Evolutionary conservation across 768 basidiomycete genomes (phyloP).

Genomic region (Polyporus arcularius): DNA sequence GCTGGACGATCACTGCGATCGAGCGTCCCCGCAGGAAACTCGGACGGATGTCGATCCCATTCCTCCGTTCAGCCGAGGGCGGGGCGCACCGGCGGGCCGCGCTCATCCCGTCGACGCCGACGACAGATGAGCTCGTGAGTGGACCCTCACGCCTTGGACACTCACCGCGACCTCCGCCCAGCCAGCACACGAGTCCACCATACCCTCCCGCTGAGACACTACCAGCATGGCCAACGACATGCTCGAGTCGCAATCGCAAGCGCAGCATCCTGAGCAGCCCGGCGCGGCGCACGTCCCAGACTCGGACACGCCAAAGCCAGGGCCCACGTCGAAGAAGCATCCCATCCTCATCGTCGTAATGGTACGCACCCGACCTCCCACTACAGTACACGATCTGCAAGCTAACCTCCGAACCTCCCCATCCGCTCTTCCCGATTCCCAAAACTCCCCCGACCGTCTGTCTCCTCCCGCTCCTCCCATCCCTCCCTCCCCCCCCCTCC

Average conservation of each 20-base stretch:
- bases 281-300: conserved; percentile 4
- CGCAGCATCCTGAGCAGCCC: conserved; percentile 3
- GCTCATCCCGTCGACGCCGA: neutral
- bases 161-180: neutral
- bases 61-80: too few relatives aligned
- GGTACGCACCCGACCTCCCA: conserved; percentile 35
- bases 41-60: neutral
- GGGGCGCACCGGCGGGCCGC: conserved; percentile 7
- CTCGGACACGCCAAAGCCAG: conserved; percentile 9
- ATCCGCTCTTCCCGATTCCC: neutral
- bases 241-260: neutral
- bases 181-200: too few relatives aligned
- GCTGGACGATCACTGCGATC: neutral
- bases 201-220: neutral
- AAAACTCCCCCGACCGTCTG: neutral
- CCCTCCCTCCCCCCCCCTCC: neutral
- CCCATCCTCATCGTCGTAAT: conserved; percentile 49
- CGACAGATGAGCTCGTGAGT: neutral
- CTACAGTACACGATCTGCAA: neutral
- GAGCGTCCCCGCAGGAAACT: neutral
- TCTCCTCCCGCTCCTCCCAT: neutral
- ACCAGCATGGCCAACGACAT: neutral
- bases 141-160: neutral
- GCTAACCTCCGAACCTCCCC: neutral
- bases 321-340: conserved; percentile 1